Conservation (phyloP, 2,329 filamentous ascomycete species). For the Xylariaceae sp. region DNA sequence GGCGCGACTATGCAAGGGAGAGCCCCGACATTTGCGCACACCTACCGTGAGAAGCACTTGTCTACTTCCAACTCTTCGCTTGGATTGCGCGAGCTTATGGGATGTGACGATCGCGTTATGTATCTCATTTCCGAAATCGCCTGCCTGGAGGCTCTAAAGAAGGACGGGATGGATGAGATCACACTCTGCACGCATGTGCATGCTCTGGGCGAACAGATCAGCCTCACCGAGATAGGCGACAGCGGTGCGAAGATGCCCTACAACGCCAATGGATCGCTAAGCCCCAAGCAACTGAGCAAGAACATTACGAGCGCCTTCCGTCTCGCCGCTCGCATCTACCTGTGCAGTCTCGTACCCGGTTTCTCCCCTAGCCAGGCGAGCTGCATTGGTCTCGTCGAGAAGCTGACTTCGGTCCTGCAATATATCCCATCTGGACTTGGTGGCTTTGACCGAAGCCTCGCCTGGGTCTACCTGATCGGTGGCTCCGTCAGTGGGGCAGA, state of each 20-base stretch:
- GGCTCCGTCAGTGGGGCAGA: constrained; percentile 71
- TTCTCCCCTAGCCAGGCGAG: constrained; percentile 72
- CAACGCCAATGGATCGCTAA: constrained; percentile 69
- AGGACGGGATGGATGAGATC: constrained; percentile 77
- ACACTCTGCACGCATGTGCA: constrained; percentile 85
- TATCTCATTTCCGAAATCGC: constrained; percentile 97
- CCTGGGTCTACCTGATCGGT: constrained; percentile 89
- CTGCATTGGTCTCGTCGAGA: constrained; percentile 72
- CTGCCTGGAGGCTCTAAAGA: constrained; percentile 86
- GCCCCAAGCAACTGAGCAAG: constrained; percentile 75
- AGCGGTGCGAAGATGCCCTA: constrained; percentile 55
- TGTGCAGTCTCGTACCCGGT: constrained; percentile 91
- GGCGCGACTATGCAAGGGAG: constrained; percentile 87
- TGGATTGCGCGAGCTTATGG: constrained; percentile 90
- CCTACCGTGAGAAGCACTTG: constrained; percentile 92
- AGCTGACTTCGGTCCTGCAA: constrained; percentile 71
- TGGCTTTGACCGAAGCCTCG: constrained; percentile 85
- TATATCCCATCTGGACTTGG: constrained; percentile 76
- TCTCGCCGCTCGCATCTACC: constrained; percentile 87
- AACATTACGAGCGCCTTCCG: constrained; percentile 92
- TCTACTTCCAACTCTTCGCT: constrained; percentile 56
- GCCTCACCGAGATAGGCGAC: constrained; percentile 67
- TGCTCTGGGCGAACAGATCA: constrained; percentile 82
- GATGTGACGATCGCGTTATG: constrained; percentile 95
- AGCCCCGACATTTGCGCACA: constrained; percentile 84